Conservation (phyloP, 1,284 basidiomycete species). For the Erythrobasidium hasegawianum region DNA sequence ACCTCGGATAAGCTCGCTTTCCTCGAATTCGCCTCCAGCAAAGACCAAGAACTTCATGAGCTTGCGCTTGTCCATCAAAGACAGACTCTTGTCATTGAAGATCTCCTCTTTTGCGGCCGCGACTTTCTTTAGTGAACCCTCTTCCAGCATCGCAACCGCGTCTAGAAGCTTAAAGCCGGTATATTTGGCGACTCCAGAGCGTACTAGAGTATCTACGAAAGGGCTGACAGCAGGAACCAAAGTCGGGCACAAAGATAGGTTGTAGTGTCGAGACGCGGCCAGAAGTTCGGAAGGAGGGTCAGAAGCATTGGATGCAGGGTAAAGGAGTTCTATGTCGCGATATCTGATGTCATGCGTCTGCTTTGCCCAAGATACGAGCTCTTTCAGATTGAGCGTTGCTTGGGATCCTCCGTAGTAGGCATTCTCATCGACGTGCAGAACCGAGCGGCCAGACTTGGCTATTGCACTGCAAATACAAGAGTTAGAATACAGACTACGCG, state of each 20-base stretch:
- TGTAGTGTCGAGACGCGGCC: conserved; percentile 68
- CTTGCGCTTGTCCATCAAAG: conserved; percentile 78
- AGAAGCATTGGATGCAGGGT: conserved; percentile 48
- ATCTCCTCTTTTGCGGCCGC: conserved; percentile 90
- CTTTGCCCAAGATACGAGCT: conserved; percentile 63
- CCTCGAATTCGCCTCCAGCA: not conserved
- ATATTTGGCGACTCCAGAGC: conserved; percentile 83
- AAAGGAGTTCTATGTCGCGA: conserved; percentile 3
- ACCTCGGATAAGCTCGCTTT: not conserved
- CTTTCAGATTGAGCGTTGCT: conserved; percentile 75
- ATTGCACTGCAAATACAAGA: conserved; percentile 55
- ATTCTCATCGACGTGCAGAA: conserved; percentile 82
- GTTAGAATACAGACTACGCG: not conserved
- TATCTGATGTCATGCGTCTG: not conserved
- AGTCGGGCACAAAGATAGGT: conserved; percentile 76
- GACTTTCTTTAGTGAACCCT: conserved; percentile 58
- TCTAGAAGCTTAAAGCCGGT: conserved; percentile 86
- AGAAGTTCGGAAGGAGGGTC: conserved; percentile 54
- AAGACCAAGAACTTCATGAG: conserved; percentile 83
- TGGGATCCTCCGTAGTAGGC: conserved; percentile 79
- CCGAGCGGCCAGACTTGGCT: conserved; percentile 76
- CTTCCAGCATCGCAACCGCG: conserved; percentile 51
- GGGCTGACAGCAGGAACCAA: conserved; percentile 76
- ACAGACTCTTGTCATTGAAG: conserved; percentile 76
- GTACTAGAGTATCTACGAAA: conserved; percentile 72